Base-by-base conservation (phyloP, 2,329 filamentous ascomycete genomes). In the Fusarium duplospermum region DNA sequence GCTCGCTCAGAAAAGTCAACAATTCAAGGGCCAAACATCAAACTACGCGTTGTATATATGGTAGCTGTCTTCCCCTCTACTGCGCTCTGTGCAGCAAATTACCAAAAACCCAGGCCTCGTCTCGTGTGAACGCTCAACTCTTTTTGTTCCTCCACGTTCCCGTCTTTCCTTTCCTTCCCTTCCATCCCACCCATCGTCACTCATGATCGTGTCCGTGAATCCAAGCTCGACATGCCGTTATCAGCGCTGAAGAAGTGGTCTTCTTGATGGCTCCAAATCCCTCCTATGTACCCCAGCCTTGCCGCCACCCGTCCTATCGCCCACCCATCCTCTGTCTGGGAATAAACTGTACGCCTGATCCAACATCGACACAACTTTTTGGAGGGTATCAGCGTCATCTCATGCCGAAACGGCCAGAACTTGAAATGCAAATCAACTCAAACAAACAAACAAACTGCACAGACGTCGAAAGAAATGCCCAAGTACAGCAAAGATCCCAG, bases 351-450 rank as follows among this genome's bases (percentile, higher is more conserved):
- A 57, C 52, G 59, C 45, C 54, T 33, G 27, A 40, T 69, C 52
- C 54, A 63, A 69, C 35, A 54, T 62, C 47, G 22, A 62, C 59
- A 62, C 45, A 50, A 33, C 50, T 69, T 42, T 35, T 50, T 14
- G 59, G 24, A 60, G 71, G 64, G 71, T 73, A 72, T 69, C 60
- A 60, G 60, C 62, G 40, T 57, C 67, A 42, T 54, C 36, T 52
- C 56, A 69, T 72, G 63, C 38, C 42, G 24, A 35, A 71, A 61
- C 22, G 29, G 36, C 63, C 27, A 60, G 40, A 4, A 61, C 62
- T 57, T 16, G 31, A 56, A 63, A 66, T 54, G 40, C 40, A 29
- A 61, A 69, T 5, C 36, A 56, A 27, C 38, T 40, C 22, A 27
- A 36, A 50, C 20, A 38, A 54, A 62, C 45, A 31, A 31, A 10